phyloP scores from a whole-genome alignment of 2,329 filamentous ascomycete species.

The Trichoderma sp. region DNA sequence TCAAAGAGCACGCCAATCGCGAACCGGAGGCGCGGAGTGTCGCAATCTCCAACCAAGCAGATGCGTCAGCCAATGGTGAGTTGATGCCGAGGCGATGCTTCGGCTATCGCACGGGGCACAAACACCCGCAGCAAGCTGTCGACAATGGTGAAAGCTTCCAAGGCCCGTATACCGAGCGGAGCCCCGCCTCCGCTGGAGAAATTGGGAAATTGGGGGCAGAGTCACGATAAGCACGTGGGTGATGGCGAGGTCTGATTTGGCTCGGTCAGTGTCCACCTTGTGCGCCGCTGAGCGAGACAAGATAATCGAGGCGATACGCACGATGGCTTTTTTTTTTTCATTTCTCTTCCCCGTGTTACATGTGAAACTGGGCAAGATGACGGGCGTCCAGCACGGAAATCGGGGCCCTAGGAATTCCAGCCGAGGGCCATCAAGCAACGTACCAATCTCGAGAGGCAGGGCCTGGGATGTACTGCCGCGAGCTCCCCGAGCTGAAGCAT shows the following conservation, averaged over 20 bases:
- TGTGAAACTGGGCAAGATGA: not conserved
- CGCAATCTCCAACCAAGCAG: not conserved
- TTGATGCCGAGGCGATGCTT: slow-evolving; percentile 9
- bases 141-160: not conserved
- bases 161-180: slow-evolving; percentile 6
- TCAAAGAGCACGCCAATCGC: not conserved
- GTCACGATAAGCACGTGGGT: slow-evolving; percentile 14
- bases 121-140: not conserved
- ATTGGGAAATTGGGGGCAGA: slow-evolving; percentile 5
- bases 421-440: not conserved
- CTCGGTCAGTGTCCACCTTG: not conserved
- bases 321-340: not conserved
- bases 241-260: slow-evolving; percentile 10
- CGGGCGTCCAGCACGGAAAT: not conserved
- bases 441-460: not conserved
- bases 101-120: slow-evolving; percentile 13
- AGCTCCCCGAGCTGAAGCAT: not conserved
- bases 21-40: not conserved
- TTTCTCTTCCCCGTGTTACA: not conserved
- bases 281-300: not conserved
- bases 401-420: not conserved
- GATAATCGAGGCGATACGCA: not conserved
- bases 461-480: not conserved
- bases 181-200: slow-evolving; percentile 6
- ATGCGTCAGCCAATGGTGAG: not conserved